Base-by-base conservation (phyloP, 2,329 filamentous ascomycete genomes). In the Trichophyton mentagrophytes region DNA sequence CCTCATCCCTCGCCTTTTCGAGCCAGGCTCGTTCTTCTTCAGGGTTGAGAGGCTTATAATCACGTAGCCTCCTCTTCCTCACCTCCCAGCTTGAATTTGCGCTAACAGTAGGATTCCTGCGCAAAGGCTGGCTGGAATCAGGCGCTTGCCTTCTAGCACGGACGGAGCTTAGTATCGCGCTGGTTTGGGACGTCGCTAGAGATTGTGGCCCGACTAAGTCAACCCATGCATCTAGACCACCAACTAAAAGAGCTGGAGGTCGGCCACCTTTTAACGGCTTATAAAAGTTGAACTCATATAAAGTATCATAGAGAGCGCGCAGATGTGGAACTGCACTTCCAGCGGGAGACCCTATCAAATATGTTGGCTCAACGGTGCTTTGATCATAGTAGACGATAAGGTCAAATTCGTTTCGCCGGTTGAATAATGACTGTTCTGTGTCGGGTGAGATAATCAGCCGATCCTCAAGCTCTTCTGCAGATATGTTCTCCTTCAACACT, bases 311-410 rank as follows among this genome's bases (percentile, higher is more conserved):
- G 11, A 99, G 77, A 15, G 85, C 85, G 65, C 85, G 79, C 20
- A 96, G 73, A n/a, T 85, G 82, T 22, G 78, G 76, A 25, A 77
- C 74, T 58, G 74, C 78, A 17, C 74, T 77, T 42, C 70, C 74
- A 57, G 71, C 73, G 25, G 74, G 69, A 68, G 76, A 71, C 73
- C 80, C 69, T 72, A 73, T 66, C 61, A 82, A 74, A 67, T 80
- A 95, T 67, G 64, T 77, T 65, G 73, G 81, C 61, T 68, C 88
- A 79, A 70, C 80, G 64, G 82, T 85, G 13, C 71, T 74, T 65
- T 92, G 82, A 71, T 99, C 90, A 71, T 97, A 95, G 68, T 95
- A 93, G 0, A 99, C 88, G 9, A 99, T 82, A 47, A 96, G 75
- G 66, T 97, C 90, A 67, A 88, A 96, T 61, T 87, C 80, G 64